Evolutionary conservation across 139 green algal genomes (phyloP).

Genomic region (Chlamydomonas asymmetrica): DNA sequence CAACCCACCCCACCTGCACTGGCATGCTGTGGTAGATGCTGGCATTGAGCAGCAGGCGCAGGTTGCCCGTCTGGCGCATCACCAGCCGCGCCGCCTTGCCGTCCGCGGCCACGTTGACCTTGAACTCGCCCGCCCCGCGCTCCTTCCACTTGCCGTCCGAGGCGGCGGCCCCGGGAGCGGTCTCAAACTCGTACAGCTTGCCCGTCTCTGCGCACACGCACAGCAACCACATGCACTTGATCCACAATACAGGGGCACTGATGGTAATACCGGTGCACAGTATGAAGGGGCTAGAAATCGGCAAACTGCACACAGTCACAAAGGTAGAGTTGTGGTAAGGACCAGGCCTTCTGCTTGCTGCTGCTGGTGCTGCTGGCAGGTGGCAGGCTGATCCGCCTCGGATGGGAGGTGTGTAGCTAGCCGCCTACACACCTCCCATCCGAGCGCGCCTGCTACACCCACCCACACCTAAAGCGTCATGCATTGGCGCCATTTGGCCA

Average conservation of each 20-base stretch:
- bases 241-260: background rate
- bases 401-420: background rate
- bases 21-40: conserved; percentile 78
- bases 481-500: no score
- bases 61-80: conserved; percentile 87
- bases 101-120: conserved; percentile 66
- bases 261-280: background rate
- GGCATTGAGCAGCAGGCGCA: conserved; percentile 90
- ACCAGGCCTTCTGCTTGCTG: background rate
- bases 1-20: conserved; percentile 31
- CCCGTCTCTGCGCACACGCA: conserved; percentile 3
- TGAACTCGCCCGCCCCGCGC: conserved; percentile 83
- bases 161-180: no score
- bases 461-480: background rate
- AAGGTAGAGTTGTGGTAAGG: background rate
- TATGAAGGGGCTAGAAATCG: no score
- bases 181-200: conserved; percentile 83
- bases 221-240: background rate
- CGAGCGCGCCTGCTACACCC: background rate
- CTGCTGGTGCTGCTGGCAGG: background rate
- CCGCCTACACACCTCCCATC: background rate
- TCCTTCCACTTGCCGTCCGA: conserved; percentile 84
- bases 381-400: background rate
- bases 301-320: no score
- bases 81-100: conserved; percentile 68